phyloP scores from a whole-genome alignment of 305 asterid genomes.

The Rubia tinctorum region DNA sequence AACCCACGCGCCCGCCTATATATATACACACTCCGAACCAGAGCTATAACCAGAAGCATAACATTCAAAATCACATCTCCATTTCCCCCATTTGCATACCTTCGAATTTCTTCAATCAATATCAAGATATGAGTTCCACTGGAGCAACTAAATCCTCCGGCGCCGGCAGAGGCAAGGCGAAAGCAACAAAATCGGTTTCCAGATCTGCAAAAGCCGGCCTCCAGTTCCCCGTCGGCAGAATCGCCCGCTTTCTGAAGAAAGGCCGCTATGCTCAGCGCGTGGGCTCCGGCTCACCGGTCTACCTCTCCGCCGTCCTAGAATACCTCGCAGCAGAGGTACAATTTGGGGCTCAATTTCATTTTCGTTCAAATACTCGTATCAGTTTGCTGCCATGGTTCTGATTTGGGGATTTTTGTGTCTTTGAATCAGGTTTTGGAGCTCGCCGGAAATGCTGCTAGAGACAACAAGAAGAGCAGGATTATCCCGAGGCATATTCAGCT shows the following conservation, averaged over 20 bases:
- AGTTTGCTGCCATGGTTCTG: background rate
- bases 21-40: slow-evolving; percentile 11
- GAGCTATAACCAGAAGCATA: too few species aligned
- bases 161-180: slow-evolving; percentile 49
- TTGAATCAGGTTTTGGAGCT: slow-evolving; percentile 21
- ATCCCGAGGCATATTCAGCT: slow-evolving; percentile 25
- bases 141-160: slow-evolving; percentile 22
- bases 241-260: slow-evolving; percentile 48
- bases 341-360: background rate
- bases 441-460: slow-evolving; percentile 29
- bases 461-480: slow-evolving; percentile 29
- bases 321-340: slow-evolving; percentile 48
- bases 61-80: background rate
- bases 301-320: slow-evolving; percentile 61
- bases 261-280: slow-evolving; percentile 60
- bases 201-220: slow-evolving; percentile 55
- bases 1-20: background rate
- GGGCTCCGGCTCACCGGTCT: slow-evolving; percentile 57
- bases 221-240: slow-evolving; percentile 59
- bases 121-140: slow-evolving; percentile 23
- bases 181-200: slow-evolving; percentile 41
- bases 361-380: background rate
- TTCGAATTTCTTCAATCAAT: background rate
- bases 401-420: background rate
- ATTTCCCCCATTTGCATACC: background rate